Base-by-base conservation (phyloP, 306 rosid genomes). In the Calophaca sinica region DNA sequence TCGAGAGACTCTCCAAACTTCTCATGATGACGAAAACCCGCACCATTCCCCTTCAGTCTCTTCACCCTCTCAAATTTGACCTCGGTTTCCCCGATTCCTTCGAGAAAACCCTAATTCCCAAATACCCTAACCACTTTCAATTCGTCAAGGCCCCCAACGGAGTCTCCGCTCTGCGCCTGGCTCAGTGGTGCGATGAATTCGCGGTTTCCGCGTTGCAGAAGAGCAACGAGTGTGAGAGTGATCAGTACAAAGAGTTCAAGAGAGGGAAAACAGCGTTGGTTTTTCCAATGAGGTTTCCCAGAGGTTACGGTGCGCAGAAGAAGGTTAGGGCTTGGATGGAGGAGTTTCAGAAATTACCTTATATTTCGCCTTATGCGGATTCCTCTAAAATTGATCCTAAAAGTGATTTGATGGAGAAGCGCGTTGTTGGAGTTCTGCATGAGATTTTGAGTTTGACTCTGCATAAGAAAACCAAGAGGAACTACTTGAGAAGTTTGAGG, bases 371-470 rank as follows among this genome's bases (percentile, higher is more conserved):
- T 0, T 94, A 91, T 44, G 92, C 70, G 69, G 89, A 89, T 77
- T 86, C 89, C 1, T 70, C 78, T 13, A 86, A 74, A 6, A 85
- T 94, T 65, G 97, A 90, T 68, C 97, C 96, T 1, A 80, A 70
- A 9, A 91, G 97, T 79, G 98, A 94, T 52, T 88, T 94, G 51
- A 94, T 94, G 98, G 98, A 94, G 88, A 94, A 94, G 72, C 84
- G 97, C 39, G 88, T 87, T 2, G 98, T 94, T 70, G 97, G 98
- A 45, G 89, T 94, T 81, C 76, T 94, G 51, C 98, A 94, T 62
- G 98, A 91, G 88, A 42, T 91, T 46, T 73, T 94, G 76, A 90
- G 93, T 78, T 74, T 94, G 78, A 87, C 92, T 20, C 62, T 91
- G 70, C 97, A 94, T 82, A 94, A 94, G 85, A 94, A 91, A 75